A percentile compares a stretch with the other conserved stretches of the same genome.
These are phyloP conservation scores for Bipolaris victoriae DNA, from an alignment of 2,329 filamentous ascomycete genomes.

Conservation along the genomic window DNA sequence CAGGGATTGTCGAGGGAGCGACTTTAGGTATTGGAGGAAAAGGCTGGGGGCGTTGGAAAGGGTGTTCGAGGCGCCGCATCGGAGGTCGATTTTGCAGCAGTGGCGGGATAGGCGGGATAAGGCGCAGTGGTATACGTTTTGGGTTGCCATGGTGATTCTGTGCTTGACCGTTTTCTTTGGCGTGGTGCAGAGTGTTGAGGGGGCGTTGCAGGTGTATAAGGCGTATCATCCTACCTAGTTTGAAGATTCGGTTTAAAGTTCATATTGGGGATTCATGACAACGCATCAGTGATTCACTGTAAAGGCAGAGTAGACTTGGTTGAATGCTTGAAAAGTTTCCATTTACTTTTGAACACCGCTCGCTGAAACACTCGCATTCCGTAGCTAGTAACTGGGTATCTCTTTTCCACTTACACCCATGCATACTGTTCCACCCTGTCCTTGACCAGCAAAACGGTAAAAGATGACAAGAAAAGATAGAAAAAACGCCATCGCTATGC, in stretches of 20 bases:
- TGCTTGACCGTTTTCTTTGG: constrained; percentile 43
- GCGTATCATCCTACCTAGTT: constrained; percentile 16
- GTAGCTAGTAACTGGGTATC: not conserved
- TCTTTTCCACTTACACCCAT: not conserved
- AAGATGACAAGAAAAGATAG: not conserved
- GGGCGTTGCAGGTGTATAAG: constrained; percentile 50
- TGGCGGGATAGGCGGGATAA: not conserved
- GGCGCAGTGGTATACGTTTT: not conserved
- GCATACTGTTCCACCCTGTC: not conserved
- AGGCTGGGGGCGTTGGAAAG: too few species aligned
- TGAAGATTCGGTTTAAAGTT: too few species aligned
- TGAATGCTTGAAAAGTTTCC: not conserved
- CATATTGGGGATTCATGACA: too few species aligned
- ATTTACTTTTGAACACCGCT: not conserved
- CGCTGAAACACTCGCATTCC: not conserved
- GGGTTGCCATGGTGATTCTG: not conserved
- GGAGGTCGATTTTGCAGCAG: not conserved
- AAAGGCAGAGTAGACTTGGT: too few species aligned
- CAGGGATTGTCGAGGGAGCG: too few species aligned
- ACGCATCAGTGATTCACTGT: too few species aligned
- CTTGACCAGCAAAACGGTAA: not conserved
- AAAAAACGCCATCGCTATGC: constrained; percentile 10
- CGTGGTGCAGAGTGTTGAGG: constrained; percentile 51
- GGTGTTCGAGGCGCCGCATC: too few species aligned
- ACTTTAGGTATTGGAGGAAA: too few species aligned